Percentiles rank a stretch among this genome's conserved stretches.
phyloP scores from a whole-genome alignment of 176 grass and related monocot species.

The Oryza officinalis region DNA sequence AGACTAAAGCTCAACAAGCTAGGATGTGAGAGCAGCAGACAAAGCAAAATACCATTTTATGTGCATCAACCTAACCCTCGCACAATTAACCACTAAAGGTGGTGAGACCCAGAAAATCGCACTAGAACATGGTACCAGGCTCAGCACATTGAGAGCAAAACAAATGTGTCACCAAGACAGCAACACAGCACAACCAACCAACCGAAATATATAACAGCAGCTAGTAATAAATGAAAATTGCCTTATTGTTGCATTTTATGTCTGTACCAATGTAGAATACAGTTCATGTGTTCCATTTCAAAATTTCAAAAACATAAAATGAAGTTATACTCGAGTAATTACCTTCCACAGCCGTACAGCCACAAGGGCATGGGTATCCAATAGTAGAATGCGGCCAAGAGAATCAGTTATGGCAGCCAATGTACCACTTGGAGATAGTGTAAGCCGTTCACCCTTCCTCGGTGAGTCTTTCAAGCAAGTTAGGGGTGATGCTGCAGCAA shows the following conservation, averaged over 20 bases:
- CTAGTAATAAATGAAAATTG: too few species aligned
- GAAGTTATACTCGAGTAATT: constrained; percentile 13
- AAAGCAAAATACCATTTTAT: neutral
- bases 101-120: neutral
- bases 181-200: neutral
- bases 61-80: neutral
- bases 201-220: too few species aligned
- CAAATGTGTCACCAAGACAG: neutral
- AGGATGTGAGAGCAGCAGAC: neutral
- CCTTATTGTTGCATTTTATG: neutral
- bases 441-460: constrained; percentile 89
- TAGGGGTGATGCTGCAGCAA: constrained; percentile 72
- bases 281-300: neutral
- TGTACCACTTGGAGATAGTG: constrained; percentile 89
- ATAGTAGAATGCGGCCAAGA: constrained; percentile 80
- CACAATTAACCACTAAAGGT: neutral
- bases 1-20: neutral
- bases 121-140: too few species aligned
- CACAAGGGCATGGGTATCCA: constrained; percentile 92
- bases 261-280: neutral
- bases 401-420: constrained; percentile 95
- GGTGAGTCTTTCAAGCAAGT: constrained; percentile 90
- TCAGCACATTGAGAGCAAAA: neutral
- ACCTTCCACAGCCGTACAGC: constrained; percentile 98
- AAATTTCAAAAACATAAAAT: neutral